Percentiles rank a stretch among this genome's conserved stretches.
Evolutionary conservation across 83 land plant genomes (phyloP).

Genomic region (Picea abies): DNA sequence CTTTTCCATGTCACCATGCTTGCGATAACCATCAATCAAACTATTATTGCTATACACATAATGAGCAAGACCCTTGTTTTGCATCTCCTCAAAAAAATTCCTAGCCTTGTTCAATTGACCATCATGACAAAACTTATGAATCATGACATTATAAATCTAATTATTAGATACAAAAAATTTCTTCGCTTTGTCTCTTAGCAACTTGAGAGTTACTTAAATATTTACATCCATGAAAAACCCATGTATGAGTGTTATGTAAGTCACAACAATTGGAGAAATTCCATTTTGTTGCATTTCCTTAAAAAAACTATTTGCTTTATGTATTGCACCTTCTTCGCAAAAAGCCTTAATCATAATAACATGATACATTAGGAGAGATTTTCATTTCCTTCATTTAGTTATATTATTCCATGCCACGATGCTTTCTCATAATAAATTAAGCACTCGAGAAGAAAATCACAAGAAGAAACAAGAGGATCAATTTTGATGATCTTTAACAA

Average conservation of each 20-base stretch:
- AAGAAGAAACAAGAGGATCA: constrained; percentile 41
- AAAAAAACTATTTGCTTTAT: constrained; percentile 31
- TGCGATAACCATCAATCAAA: too few species aligned
- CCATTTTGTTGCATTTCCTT: constrained; percentile 36
- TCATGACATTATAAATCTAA: too few species aligned
- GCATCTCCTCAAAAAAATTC: too few species aligned
- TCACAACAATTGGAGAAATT: constrained; percentile 50
- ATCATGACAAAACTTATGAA: too few species aligned
- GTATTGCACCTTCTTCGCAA: constrained; percentile 37
- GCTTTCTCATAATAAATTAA: constrained; percentile 55
- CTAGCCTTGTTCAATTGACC: too few species aligned
- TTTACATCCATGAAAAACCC: too few species aligned
- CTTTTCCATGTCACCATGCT: too few species aligned
- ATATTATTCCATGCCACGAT: constrained; percentile 29
- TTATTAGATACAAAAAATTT: too few species aligned
- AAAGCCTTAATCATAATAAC: constrained; percentile 48
- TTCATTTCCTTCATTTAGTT: constrained; percentile 33
- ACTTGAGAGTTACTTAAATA: too few species aligned
- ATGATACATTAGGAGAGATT: constrained; percentile 43
- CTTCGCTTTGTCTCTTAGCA: too few species aligned
- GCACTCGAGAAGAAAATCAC: constrained; percentile 45
- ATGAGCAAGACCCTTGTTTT: too few species aligned
- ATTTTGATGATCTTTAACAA: constrained; percentile 28
- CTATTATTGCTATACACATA: too few species aligned
- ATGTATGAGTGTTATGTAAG: constrained; percentile 53